A percentile compares a stretch with the other conserved stretches of the same genome.
Conservation (phyloP, 345 rosid species). For the Populus davidiana region DNA sequence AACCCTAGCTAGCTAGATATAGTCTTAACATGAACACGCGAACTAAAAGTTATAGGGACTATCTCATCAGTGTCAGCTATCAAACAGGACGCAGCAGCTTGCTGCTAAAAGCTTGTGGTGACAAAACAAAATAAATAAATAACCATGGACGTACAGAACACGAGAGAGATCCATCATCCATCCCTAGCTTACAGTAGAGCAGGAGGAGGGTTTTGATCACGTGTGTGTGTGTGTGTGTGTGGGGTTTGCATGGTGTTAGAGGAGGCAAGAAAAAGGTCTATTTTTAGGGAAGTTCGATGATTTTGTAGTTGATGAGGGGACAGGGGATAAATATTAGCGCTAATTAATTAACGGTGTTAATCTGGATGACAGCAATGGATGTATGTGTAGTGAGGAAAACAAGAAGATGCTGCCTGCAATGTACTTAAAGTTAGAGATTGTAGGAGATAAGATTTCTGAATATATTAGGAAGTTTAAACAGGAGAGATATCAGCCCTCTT, state of each 20-base stretch:
- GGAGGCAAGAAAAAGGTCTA: conserved; percentile 45
- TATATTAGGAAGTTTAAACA: too few species aligned
- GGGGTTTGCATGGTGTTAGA: conserved; percentile 11
- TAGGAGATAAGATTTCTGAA: too few species aligned
- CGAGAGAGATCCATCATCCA: conserved; percentile 29
- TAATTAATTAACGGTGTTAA: conserved; percentile 29
- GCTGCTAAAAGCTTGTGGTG: background rate
- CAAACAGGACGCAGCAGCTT: background rate
- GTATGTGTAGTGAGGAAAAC: conserved; percentile 29
- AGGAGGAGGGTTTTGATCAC: conserved; percentile 8
- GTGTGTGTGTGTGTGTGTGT: background rate
- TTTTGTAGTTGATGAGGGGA: conserved; percentile 55
- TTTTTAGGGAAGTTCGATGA: conserved; percentile 46
- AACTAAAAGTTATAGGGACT: conserved; percentile 26
- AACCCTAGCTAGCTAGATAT: conserved; percentile 17
- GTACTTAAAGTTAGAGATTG: too few species aligned
- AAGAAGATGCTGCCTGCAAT: conserved; percentile 9
- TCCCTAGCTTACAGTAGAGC: background rate
- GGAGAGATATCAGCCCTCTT: too few species aligned
- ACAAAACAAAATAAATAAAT: too few species aligned
- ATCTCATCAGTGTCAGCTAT: conserved; percentile 43
- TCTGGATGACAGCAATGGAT: conserved; percentile 32
- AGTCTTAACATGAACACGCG: conserved; percentile 36
- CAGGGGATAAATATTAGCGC: conserved; percentile 52
- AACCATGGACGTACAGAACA: conserved; percentile 4